Conservation (phyloP, 2,329 filamentous ascomycete species). For the Blastomyces gilchristii region DNA sequence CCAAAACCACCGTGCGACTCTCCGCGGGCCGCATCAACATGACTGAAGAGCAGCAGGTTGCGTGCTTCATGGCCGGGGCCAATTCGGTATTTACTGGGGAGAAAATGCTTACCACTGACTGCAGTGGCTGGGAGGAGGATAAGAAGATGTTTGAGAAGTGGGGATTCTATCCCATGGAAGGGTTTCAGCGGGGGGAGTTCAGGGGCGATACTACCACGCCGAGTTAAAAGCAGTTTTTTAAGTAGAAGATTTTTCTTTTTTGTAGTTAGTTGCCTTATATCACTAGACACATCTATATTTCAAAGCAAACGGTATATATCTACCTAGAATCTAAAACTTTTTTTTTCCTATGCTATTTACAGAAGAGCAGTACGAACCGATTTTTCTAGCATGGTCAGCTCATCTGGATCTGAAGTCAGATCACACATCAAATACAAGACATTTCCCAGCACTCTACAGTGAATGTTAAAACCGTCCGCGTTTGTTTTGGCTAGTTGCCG, state of each 20-base stretch:
- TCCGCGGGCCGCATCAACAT: constrained; percentile 77
- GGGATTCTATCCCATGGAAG: constrained; percentile 68
- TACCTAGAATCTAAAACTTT: neutral
- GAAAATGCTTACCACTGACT: constrained; percentile 90
- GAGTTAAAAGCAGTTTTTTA: neutral
- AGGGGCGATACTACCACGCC: neutral
- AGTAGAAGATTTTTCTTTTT: no score
- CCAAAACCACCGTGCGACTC: constrained; percentile 73
- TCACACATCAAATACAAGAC: constrained; percentile 53
- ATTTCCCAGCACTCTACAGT: constrained; percentile 52
- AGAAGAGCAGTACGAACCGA: constrained; percentile 30
- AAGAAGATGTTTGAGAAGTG: constrained; percentile 71
- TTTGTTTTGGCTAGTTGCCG: constrained; percentile 37
- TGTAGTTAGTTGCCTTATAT: neutral
- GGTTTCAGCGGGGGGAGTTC: constrained; percentile 36
- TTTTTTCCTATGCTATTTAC: neutral
- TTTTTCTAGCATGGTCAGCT: constrained; percentile 33
- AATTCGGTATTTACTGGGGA: constrained; percentile 94
- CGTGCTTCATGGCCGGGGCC: constrained; percentile 83
- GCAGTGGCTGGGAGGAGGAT: constrained; percentile 85
- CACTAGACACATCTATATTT: neutral
- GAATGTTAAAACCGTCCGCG: constrained; percentile 38
- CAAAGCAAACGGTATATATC: no score
- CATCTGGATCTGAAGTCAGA: constrained; percentile 38
- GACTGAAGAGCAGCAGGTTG: constrained; percentile 75